Base-by-base conservation (phyloP, 306 rosid genomes). In the Dryas octopetala region DNA sequence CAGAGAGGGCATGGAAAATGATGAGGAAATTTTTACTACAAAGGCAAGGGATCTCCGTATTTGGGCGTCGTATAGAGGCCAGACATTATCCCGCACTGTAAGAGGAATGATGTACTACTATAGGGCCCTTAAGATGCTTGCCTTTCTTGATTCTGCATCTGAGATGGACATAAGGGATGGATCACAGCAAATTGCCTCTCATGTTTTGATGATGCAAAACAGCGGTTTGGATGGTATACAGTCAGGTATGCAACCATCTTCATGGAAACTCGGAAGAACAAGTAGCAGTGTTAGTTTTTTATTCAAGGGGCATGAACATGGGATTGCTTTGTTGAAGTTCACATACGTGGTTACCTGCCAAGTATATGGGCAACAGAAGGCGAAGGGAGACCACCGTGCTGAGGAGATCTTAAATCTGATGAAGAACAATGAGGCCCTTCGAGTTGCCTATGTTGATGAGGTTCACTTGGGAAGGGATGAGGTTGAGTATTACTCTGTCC, bases 61-160 rank as follows among this genome's bases (percentile, higher is more conserved):
- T 78, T 93, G 98, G 98, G 97, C 88, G 16, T 93, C 98, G 5
- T 85, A 85, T 69, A 88, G 98, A 84, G 98, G 98, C 66, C 98
- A 94, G 87, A 94, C 98, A 43, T 74, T 94, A 77, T 89, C 96
- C 45, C 97, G 97, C 66, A 94, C 98, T 45, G 93, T 94, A 40
- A 86, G 97, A 72, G 98, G 98, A 74, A 94, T 91, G 98, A 94
- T 94, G 98, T 94, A 94, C 79, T 88, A 94, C 73, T 87, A 88
- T 78, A 88, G 91, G 67, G 98, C 98, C 66, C 97, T 94, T 32
- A 66, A 88, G 83, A 86, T 88, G 98, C 96, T 94, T 70, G 63
- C 96, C 47, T 94, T 91, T 85, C 97, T 94, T 74, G 98, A 94
- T 81, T 47, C 79, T 66, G 97, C 98, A 55, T 87, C 94, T 61